These are phyloP conservation scores for Ailanthus altissimus DNA, from an alignment of 345 rosid genomes.

Conservation along the genomic window DNA sequence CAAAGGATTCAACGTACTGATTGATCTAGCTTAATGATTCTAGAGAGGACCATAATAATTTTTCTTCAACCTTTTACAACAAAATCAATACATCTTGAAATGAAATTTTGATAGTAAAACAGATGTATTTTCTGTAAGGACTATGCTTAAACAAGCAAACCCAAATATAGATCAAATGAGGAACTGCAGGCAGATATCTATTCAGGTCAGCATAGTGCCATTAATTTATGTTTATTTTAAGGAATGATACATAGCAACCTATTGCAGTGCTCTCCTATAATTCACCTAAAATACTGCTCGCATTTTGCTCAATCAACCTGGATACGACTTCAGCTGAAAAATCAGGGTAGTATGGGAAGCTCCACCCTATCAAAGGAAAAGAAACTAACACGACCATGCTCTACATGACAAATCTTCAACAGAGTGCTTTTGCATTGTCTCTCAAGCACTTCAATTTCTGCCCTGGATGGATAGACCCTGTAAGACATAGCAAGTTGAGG, in stretches of 20 bases:
- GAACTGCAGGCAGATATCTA: not conserved
- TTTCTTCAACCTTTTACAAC: not conserved
- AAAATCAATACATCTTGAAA: not conserved
- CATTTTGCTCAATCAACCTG: not conserved
- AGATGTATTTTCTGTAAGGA: not conserved
- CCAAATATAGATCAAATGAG: not conserved
- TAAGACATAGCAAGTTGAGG: constrained; percentile 16
- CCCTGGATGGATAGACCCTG: constrained; percentile 56
- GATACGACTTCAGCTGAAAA: not conserved
- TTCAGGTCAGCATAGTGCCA: not conserved
- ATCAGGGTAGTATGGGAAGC: constrained; percentile 55
- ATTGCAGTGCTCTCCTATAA: not conserved
- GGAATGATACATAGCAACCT: not conserved
- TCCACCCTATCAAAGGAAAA: constrained; percentile 49
- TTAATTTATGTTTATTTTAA: not conserved
- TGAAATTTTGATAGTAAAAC: not conserved
- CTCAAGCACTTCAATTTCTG: constrained; percentile 54
- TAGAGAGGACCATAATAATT: not conserved
- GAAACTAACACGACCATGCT: constrained; percentile 68
- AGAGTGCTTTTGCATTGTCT: constrained; percentile 44
- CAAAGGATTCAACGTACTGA: no score
- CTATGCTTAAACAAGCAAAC: not conserved
- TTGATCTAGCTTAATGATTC: no score
- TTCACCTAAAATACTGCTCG: not conserved
- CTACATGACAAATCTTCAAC: constrained; percentile 60